phyloP scores from a whole-genome alignment of 139 green algal genomes.

The Haematococcus lacustris region DNA sequence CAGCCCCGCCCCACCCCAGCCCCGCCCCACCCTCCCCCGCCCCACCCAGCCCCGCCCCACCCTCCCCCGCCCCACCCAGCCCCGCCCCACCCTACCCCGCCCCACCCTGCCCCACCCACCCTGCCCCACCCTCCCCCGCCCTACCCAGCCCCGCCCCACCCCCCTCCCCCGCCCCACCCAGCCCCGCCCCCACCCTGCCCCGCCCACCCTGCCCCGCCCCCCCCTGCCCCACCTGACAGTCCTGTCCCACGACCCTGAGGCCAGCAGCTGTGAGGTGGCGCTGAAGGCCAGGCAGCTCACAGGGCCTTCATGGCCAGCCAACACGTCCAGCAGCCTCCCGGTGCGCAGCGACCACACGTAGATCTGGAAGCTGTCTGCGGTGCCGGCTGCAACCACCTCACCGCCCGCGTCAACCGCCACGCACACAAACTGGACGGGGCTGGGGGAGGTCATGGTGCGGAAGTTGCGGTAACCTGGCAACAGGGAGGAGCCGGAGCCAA shows the following conservation, averaged over 20 bases:
- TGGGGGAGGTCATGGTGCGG: conserved; percentile 81
- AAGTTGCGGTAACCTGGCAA: conserved; percentile 84
- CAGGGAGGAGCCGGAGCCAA: too few species aligned
- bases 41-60: too few species aligned
- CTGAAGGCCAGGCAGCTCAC: conserved; percentile 79
- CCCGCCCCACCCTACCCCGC: too few species aligned
- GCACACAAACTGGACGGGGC: conserved; percentile 74
- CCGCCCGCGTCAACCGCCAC: conserved; percentile 82
- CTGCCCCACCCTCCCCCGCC: too few species aligned
- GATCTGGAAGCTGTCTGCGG: conserved; percentile 82
- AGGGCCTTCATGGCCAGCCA: conserved; percentile 88
- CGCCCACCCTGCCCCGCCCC: too few species aligned
- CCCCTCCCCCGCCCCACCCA: too few species aligned
- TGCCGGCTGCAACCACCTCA: conserved; percentile 81
- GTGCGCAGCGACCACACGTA: conserved; percentile 93
- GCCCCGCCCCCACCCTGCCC: too few species aligned
- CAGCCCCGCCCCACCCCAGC: too few species aligned
- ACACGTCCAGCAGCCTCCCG: conserved; percentile 83
- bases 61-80: too few species aligned
- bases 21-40: too few species aligned
- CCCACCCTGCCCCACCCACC: too few species aligned
- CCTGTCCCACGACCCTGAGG: conserved; percentile 85
- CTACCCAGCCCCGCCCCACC: too few species aligned
- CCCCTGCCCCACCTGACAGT: conserved; percentile 26
- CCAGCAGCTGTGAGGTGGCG: conserved; percentile 56